Percentiles rank a stretch among this genome's conserved stretches.
These are phyloP conservation scores for Melampsora occidentalis DNA, from an alignment of 1,284 basidiomycete species.

Conservation along the genomic window DNA sequence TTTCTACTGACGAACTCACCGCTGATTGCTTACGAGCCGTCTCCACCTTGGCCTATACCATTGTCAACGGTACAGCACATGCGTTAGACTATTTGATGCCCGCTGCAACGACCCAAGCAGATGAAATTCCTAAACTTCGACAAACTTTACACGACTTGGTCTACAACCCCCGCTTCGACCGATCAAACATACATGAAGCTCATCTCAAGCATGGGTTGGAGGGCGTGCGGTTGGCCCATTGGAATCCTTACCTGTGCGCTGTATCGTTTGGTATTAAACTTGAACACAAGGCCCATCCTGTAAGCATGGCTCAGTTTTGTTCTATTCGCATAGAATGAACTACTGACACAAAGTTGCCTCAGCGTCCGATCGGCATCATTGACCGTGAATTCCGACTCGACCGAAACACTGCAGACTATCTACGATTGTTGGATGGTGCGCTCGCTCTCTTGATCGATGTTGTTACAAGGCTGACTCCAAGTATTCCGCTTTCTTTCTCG, in stretches of 20 bases:
- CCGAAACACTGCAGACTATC: not conserved
- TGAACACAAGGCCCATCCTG: no score
- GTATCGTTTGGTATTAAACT: not conserved
- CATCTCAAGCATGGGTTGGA: conserved; percentile 25
- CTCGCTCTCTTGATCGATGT: not conserved
- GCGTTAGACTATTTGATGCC: conserved; percentile 36
- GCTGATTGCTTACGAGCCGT: conserved; percentile 39
- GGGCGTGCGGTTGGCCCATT: conserved; percentile 26
- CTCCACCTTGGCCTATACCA: conserved; percentile 37
- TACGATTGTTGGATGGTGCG: not conserved
- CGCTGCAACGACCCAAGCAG: not conserved
- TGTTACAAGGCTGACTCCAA: not conserved
- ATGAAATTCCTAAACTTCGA: not conserved
- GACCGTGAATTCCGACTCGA: conserved; percentile 6
- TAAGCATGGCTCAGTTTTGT: no score
- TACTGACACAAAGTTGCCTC: not conserved
- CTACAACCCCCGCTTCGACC: not conserved
- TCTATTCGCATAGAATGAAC: no score
- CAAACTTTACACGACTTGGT: conserved; percentile 15
- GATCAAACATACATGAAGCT: not conserved
- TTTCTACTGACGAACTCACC: conserved; percentile 29
- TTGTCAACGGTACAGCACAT: conserved; percentile 34
- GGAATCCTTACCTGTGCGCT: conserved; percentile 15
- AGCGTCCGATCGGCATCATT: conserved; percentile 2
- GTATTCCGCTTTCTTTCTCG: not conserved